Conservation (phyloP, 495 filamentous ascomycete species). For the Aspergillus bridgeri region DNA sequence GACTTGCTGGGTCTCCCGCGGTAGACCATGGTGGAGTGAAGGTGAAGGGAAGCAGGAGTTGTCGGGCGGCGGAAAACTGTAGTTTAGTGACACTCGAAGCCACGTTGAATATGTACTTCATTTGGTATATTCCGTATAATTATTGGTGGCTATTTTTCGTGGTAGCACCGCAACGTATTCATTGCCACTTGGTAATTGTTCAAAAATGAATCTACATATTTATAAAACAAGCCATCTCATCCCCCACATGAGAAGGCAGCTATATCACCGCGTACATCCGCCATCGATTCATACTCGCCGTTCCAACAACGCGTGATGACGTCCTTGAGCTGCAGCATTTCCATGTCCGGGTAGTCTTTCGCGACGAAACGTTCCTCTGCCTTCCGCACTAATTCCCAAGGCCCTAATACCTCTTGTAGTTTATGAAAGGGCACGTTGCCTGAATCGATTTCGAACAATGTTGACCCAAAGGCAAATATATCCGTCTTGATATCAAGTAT, state of each 20-base stretch:
- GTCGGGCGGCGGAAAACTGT: neutral
- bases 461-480: slow-evolving; percentile 22
- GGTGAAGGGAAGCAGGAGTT: neutral
- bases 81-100: too few relatives aligned
- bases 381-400: neutral
- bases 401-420: slow-evolving; percentile 1
- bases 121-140: too few relatives aligned
- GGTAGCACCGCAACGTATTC: too few relatives aligned
- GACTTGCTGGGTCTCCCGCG: slow-evolving; percentile 7
- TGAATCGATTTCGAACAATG: slow-evolving; percentile 16
- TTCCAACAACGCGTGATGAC: slow-evolving; percentile 10
- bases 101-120: too few relatives aligned
- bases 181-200: too few relatives aligned
- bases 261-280: slow-evolving; percentile 3
- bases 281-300: slow-evolving; percentile 7
- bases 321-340: slow-evolving; percentile 5
- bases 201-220: too few relatives aligned
- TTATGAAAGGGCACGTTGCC: slow-evolving; percentile 10
- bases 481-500: slow-evolving; percentile 9
- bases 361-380: slow-evolving; percentile 7
- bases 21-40: slow-evolving; percentile 4
- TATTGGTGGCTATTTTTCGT: too few relatives aligned
- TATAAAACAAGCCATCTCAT: too few relatives aligned
- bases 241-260: too few relatives aligned
- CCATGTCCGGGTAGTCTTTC: slow-evolving; percentile 9